Base-by-base conservation (phyloP, 2,329 filamentous ascomycete species). In the Hypomyces rosellus region DNA sequence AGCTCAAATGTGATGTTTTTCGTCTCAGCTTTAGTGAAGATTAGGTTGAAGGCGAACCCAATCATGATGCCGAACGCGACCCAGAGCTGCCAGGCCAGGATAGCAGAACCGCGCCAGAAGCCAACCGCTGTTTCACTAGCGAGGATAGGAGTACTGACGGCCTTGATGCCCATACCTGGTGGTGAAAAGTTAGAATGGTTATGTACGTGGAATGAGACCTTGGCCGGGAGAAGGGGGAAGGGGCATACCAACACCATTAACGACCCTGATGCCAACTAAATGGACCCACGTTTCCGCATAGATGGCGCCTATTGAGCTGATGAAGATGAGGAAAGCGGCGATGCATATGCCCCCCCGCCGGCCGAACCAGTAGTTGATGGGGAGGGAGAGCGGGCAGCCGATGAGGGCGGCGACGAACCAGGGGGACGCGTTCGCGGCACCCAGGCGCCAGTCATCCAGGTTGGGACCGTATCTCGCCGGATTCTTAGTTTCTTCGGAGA, bases 71-170 rank as follows among this genome's bases (percentile, higher is more conserved):
- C 68, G 34, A 61, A 64, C 4, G 65, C 64, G 16, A 71, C 68
- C 58, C 70, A 74, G 2, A 75, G 59, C 38, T 76, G 73, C 73
- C 73, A 76, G 4, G 70, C 71, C 0, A 76, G 63, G 14, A 75
- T 72, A 1, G 70, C 70, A 12, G 71, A 73, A 1, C 73, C 74
- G 57, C 73, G 64, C 73, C 73, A 75, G 53, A 70, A 74, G 0
- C 71, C 70, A 13, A 74, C 65, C 0, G 73, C 70, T 0, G 71
- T 74, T 56, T 76, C 74, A 7, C 70, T 71, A 2, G 72, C 73
- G 2, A 76, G 62, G 14, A 75, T 73, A 1, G 73, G 70, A 0
- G 73, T 72, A 36, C 71, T 75, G 34, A 75, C 72, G 1, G 74
- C 73, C 53, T 75, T 75, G 22, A 76, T 65, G 0, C 73, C 73